Conservation (phyloP, 2,329 filamentous ascomycete species). For the Cladorrhinum sp. region DNA sequence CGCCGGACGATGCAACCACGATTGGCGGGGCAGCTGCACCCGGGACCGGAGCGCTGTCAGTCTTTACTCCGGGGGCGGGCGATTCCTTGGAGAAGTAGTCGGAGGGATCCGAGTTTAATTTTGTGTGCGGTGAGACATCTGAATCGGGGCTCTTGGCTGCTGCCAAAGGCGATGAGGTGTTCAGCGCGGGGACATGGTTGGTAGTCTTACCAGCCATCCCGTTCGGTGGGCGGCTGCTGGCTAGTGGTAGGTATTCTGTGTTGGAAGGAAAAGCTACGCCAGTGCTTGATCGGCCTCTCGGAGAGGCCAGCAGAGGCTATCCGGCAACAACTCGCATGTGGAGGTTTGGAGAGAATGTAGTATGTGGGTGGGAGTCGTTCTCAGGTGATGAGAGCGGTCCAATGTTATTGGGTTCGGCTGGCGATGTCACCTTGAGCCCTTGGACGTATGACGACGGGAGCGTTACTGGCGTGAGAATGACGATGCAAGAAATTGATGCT, state of each 20-base stretch:
- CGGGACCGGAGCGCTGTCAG: slow-evolving; percentile 10
- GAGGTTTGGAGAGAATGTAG: slow-evolving; percentile 18
- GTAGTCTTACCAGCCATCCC: slow-evolving; percentile 20
- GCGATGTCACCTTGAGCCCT: not conserved
- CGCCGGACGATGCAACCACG: slow-evolving; percentile 19
- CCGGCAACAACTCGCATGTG: slow-evolving; percentile 36
- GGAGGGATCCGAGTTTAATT: slow-evolving; percentile 21
- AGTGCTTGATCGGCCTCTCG: slow-evolving; percentile 40
- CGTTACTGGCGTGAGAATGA: not conserved
- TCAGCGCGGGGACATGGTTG: slow-evolving; percentile 22
- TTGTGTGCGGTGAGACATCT: slow-evolving; percentile 43
- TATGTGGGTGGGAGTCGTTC: not conserved
- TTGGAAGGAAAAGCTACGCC: slow-evolving; percentile 28
- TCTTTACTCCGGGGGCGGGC: slow-evolving; percentile 8
- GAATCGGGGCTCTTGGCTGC: slow-evolving; percentile 37
- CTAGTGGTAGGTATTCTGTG: not conserved
- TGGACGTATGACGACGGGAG: not conserved
- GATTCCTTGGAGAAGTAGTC: slow-evolving; percentile 29
- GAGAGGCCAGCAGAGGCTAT: slow-evolving; percentile 43
- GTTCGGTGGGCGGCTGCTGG: slow-evolving; percentile 12
- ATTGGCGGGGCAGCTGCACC: slow-evolving; percentile 11
- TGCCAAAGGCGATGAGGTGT: slow-evolving; percentile 13
- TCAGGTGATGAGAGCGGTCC: not conserved
- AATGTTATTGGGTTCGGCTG: not conserved
- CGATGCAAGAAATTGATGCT: not conserved